phyloP scores from a whole-genome alignment of 139 green algal genomes.

The Nannochloris sp. region DNA sequence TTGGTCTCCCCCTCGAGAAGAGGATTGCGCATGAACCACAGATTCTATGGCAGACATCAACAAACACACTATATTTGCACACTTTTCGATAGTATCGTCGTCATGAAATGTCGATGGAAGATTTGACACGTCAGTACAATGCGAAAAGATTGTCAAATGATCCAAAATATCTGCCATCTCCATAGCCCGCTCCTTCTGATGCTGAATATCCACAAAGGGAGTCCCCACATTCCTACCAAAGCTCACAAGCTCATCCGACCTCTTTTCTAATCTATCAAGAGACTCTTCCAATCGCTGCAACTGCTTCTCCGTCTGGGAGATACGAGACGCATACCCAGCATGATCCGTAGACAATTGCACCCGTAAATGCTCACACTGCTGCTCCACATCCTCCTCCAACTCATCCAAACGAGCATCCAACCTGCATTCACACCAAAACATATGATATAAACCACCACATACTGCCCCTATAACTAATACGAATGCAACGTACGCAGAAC shows the following conservation, averaged over 20 bases:
- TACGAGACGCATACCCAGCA: background rate
- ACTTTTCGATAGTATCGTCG: slow-evolving; percentile 33
- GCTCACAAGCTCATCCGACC: background rate
- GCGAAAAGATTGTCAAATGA: slow-evolving; percentile 39
- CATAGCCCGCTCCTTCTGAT: slow-evolving; percentile 21
- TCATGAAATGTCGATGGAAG: slow-evolving; percentile 48
- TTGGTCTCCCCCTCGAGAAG: background rate
- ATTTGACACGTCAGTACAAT: slow-evolving; percentile 21
- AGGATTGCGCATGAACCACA: background rate
- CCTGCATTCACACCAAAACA: background rate
- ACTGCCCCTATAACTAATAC: background rate
- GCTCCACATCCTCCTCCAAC: background rate
- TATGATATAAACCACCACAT: background rate
- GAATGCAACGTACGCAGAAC: too few relatives aligned
- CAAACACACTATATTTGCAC: slow-evolving; percentile 20
- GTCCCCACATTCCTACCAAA: background rate
- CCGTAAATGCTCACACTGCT: background rate
- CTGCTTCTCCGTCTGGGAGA: background rate
- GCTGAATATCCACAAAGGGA: slow-evolving; percentile 19
- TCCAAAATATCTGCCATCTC: slow-evolving; percentile 25
- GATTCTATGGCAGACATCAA: slow-evolving; percentile 3
- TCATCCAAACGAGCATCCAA: background rate
- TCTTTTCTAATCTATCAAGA: slow-evolving; percentile 2
- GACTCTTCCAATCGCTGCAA: background rate
- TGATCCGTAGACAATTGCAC: background rate